These are phyloP conservation scores for sunflower (Helianthus annuus) DNA, from an alignment of 129 eudicot species.

Conservation along the genomic window HanXRQr2.0-SUNRISE NC_035434.2:143762609-143763108, in stretches of 20 bases:
- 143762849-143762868: not conserved
- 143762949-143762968: slow-evolving; percentile 36
- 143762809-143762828: no score
- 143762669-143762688: no score
- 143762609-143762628: no score
- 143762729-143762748: no score
- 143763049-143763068: slow-evolving; percentile 29
- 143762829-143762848: no score
- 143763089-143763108: slow-evolving; percentile 26
- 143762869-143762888: not conserved
- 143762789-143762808: no score
- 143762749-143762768: no score
- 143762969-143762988: slow-evolving; percentile 40
- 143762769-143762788: no score
- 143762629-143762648: no score
- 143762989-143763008: slow-evolving; percentile 28
- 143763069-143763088: slow-evolving; percentile 36
- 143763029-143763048: not conserved
- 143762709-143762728: no score
- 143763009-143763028: not conserved
- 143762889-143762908: slow-evolving; percentile 29
- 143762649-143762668: no score
- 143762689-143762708: no score
- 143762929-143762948: slow-evolving; percentile 34
- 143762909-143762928: slow-evolving; percentile 25